Base-by-base conservation (phyloP, 257 asterid species). In the Fraxinus americana region DNA sequence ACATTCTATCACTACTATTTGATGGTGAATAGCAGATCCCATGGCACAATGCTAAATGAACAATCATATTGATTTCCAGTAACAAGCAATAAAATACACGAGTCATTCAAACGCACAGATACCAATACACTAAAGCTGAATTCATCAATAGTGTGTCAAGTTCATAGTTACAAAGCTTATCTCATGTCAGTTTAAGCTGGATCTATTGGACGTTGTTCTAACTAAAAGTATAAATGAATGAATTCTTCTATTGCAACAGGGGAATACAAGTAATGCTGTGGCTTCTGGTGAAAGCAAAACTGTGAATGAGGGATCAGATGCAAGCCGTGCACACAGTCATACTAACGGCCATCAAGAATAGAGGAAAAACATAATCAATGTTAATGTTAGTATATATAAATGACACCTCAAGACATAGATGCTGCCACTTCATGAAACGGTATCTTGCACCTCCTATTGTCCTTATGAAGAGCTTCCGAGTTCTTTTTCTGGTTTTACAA, bases 221-320 rank as follows among this genome's bases (percentile, higher is more conserved):
- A 50, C 69, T 59, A 17, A 45, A 66, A 70, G 25, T 27, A 72
- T 76, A 48, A 48, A 32, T 41, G 27, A 39, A 12, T 13, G 12
- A 67, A 25, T 66, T 48, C 27, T 43, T 71, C 52, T 12, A 11
- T 73, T 75, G 67, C 81, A 69, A 78, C 91, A 92, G 94, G 92
- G 86, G 35, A 89, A 87, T 75, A 79, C 88, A 25, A 73, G 79
- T 79, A 78, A 75, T 34, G 75, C 30, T 75, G 52, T 79, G 29
- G 78, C 84, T 27, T 61, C 79, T 27, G 75, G 41, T 45, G 93
- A 84, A 61, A 81, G 70, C 76, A 85, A 76, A 76, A 52, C 82
- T n/a, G 57, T 76, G 27, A 78, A 73, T 4, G 85, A 83, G 36
- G 87, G 80, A 67, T 71, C 77, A 1, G 83, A 82, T 32, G 75